Conservation (phyloP, 305 asterid genomes). For the Striga hermonthica region DNA sequence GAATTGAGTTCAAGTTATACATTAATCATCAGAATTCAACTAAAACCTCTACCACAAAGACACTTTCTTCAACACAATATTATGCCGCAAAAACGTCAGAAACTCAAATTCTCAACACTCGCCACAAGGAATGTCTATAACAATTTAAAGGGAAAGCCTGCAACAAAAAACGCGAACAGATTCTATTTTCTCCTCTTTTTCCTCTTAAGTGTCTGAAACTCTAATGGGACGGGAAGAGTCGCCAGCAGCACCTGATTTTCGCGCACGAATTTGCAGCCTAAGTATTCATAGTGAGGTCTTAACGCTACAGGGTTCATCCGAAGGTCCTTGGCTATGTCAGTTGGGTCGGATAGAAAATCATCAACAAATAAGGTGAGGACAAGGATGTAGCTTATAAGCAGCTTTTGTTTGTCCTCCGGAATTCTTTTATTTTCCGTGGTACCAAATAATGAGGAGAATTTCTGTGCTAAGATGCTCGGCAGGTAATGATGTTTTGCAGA, state of each 20-base stretch:
- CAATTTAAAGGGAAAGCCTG: background rate
- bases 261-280: conserved; percentile 76
- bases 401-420: conserved; percentile 46
- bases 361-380: conserved; percentile 80
- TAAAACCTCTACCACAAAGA: too few species aligned
- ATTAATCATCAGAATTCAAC: background rate
- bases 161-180: background rate
- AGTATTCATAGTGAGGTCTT: conserved; percentile 50
- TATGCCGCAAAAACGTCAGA: too few species aligned
- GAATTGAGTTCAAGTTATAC: background rate
- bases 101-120: background rate
- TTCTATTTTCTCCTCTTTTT: conserved; percentile 45
- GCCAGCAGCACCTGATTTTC: conserved; percentile 45
- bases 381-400: conserved; percentile 68
- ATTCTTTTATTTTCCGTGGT: conserved; percentile 40
- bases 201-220: conserved; percentile 40
- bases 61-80: too few species aligned
- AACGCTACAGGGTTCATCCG: conserved; percentile 42
- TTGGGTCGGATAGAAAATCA: conserved; percentile 54
- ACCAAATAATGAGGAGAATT: conserved; percentile 63
- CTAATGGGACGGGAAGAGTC: conserved; percentile 71
- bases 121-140: background rate
- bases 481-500: conserved; percentile 63
- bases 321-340: conserved; percentile 80
- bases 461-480: conserved; percentile 62